Percentiles rank a stretch among this genome's conserved stretches.
phyloP scores from a whole-genome alignment of 139 green algal species.

The Chlorella sp. region DNA sequence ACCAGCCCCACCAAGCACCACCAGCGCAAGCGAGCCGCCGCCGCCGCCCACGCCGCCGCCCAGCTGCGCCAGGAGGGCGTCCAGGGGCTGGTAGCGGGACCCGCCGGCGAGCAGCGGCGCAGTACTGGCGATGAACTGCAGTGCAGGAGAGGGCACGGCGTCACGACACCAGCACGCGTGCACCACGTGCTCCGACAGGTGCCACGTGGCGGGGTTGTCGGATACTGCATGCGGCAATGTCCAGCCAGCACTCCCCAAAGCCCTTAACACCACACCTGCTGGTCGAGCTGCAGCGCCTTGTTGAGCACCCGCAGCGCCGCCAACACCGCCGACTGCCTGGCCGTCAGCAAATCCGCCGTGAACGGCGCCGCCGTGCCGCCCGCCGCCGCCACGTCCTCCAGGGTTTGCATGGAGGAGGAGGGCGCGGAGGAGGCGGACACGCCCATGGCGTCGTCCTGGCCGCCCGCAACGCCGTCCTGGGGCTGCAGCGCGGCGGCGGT shows the following conservation, averaged over 20 bases:
- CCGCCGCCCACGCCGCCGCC: slow-evolving; percentile 56
- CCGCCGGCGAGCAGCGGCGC: too few species aligned
- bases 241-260: not conserved
- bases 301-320: slow-evolving; percentile 52
- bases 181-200: too few species aligned
- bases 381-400: slow-evolving; percentile 10
- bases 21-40: too few species aligned
- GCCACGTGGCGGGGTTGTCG: too few species aligned
- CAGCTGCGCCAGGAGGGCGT: slow-evolving; percentile 28
- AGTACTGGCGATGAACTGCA: too few species aligned
- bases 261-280: slow-evolving; percentile 8
- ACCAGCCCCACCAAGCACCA: too few species aligned
- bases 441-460: too few species aligned
- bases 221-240: too few species aligned
- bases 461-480: too few species aligned
- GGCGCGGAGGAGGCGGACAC: not conserved
- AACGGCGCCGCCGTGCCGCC: not conserved
- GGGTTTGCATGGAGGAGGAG: not conserved
- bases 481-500: slow-evolving; percentile 6
- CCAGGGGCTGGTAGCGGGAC: slow-evolving; percentile 38
- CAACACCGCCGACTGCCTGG: slow-evolving; percentile 37
- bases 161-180: too few species aligned
- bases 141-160: too few species aligned
- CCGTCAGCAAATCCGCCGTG: not conserved
- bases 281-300: slow-evolving; percentile 37